Conservation (phyloP, 768 basidiomycete genomes). For the Suillus discolor region DNA sequence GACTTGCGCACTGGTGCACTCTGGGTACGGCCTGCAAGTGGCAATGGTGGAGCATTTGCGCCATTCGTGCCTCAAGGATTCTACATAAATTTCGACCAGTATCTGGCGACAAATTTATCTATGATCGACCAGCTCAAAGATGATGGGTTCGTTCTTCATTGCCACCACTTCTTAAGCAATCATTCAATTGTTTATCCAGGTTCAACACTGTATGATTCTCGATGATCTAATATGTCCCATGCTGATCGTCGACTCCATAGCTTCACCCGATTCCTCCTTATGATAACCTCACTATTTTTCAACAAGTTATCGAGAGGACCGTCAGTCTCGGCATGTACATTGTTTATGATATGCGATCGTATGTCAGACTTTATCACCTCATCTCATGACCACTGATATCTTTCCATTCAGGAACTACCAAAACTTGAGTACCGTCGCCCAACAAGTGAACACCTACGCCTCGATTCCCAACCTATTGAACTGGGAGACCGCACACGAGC, state of each 20-base stretch:
- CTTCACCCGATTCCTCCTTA: conserved; percentile 76
- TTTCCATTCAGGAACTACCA: conserved; percentile 49
- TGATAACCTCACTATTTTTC: conserved; percentile 47
- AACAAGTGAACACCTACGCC: conserved; percentile 66
- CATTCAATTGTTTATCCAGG: background rate
- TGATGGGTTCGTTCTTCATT: conserved; percentile 45
- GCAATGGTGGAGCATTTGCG: conserved; percentile 27
- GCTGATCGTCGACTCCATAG: conserved; percentile 37
- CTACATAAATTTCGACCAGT: conserved; percentile 62
- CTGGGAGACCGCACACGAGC: conserved; percentile 77
- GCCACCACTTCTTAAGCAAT: background rate
- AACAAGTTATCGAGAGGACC: conserved; percentile 22
- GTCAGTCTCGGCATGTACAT: conserved; percentile 47
- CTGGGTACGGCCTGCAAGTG: conserved; percentile 37
- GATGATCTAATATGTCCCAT: background rate
- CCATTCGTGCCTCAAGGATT: conserved; percentile 72
- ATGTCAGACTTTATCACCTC: conserved; percentile 12
- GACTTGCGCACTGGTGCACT: conserved; percentile 49
- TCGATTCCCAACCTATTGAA: conserved; percentile 66
- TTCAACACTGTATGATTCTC: conserved; percentile 27
- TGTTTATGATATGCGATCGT: conserved; percentile 80
- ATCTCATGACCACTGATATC: background rate
- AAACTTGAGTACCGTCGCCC: conserved; percentile 60
- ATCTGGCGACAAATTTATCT: conserved; percentile 54
- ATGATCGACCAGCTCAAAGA: conserved; percentile 57